phyloP scores from a whole-genome alignment of 208 protist species.

The Leishmania martiniquensis region DNA sequence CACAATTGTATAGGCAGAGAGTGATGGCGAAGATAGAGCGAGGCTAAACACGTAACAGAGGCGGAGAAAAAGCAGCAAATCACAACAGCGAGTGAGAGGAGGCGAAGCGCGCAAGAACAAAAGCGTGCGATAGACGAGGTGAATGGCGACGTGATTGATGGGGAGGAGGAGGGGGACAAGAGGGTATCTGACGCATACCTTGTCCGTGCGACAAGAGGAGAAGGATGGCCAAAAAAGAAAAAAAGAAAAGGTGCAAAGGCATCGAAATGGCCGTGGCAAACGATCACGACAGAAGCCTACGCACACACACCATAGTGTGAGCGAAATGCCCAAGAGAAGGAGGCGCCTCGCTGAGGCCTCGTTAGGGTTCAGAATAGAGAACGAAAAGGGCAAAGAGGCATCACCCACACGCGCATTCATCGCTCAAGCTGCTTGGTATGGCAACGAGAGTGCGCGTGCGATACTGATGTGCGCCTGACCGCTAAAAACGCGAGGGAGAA shows the following conservation, averaged over 20 bases:
- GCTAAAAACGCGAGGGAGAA: neutral
- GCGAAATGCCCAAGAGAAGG: neutral
- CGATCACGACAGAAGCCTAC: neutral
- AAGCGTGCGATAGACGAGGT: neutral
- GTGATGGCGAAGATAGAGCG: neutral
- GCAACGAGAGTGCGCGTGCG: neutral
- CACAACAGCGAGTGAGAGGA: neutral
- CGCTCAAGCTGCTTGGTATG: neutral
- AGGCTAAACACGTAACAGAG: neutral
- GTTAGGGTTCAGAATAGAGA: neutral
- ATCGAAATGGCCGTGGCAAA: too few species aligned
- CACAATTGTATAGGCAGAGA: neutral
- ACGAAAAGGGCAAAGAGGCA: neutral
- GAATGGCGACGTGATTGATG: neutral
- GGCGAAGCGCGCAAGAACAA: neutral
- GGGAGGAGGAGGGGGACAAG: neutral
- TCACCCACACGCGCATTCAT: neutral
- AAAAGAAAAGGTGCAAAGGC: too few species aligned
- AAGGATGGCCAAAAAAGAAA: neutral
- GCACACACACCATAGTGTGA: neutral
- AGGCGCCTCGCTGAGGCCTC: neutral
- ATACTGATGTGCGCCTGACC: neutral
- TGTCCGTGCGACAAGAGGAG: neutral
- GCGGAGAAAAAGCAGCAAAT: neutral
- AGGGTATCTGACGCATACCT: too few species aligned